Percentiles rank a stretch among this genome's conserved stretches.
phyloP scores from a whole-genome alignment of 345 rosid species.

The Rhodomyrtus tomentosa region DNA sequence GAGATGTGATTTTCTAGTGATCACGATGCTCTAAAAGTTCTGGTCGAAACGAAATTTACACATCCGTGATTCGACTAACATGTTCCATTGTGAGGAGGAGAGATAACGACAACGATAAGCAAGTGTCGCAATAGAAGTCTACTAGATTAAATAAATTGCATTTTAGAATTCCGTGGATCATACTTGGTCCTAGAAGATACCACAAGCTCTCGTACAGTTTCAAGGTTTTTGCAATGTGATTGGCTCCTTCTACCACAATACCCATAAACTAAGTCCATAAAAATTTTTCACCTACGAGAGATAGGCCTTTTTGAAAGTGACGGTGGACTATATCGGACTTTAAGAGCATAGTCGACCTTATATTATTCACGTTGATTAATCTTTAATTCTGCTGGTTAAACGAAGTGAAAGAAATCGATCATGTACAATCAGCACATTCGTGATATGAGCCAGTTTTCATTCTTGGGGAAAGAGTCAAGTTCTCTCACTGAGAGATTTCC shows the following conservation, averaged over 20 bases:
- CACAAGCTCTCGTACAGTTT: not conserved
- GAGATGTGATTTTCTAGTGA: not conserved
- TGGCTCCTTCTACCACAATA: not conserved
- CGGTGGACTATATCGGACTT: not conserved
- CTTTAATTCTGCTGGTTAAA: not conserved
- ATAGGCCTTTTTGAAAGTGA: not conserved
- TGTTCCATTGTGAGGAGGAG: not conserved
- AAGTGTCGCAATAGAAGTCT: not conserved
- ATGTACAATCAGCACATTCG: not conserved
- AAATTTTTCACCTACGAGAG: not conserved
- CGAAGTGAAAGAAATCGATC: not conserved
- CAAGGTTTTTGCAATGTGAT: not conserved
- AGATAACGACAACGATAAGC: not conserved
- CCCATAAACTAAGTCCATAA: not conserved
- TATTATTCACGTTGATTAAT: not conserved
- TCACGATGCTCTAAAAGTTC: not conserved
- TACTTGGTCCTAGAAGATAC: not conserved
- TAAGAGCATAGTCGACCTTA: not conserved
- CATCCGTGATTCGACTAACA: not conserved
- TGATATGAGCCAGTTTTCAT: not conserved
- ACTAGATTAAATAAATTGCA: not conserved
- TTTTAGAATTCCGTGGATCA: not conserved
- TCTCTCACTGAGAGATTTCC: not conserved
- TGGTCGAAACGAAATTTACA: not conserved
- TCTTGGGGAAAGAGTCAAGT: not conserved